Conservation (phyloP, 495 filamentous ascomycete genomes). For the Aspergillus ostianus region DNA sequence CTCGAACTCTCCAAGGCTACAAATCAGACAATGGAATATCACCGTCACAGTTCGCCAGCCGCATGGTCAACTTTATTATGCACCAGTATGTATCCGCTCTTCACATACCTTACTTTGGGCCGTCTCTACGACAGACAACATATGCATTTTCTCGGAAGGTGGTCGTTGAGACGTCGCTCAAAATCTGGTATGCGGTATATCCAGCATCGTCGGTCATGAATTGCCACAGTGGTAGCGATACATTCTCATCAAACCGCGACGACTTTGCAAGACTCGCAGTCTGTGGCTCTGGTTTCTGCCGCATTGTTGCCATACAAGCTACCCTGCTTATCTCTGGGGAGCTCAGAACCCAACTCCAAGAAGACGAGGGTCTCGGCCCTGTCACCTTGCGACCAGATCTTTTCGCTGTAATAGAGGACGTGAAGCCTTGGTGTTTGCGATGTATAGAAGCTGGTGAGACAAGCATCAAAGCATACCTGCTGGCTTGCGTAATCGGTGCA, state of each 20-base stretch:
- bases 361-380: constrained; percentile 48
- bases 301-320: constrained; percentile 39
- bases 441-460: constrained; percentile 51
- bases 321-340: constrained; percentile 46
- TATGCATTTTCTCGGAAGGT: constrained; percentile 51
- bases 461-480: constrained; percentile 56
- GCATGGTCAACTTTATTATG: constrained; percentile 42
- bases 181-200: constrained; percentile 45
- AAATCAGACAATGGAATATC: constrained; percentile 18
- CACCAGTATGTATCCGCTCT: constrained; percentile 46
- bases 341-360: constrained; percentile 47
- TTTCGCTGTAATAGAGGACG: constrained; percentile 44
- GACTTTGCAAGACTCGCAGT: constrained; percentile 42
- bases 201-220: constrained; percentile 29
- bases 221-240: constrained; percentile 12
- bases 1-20: constrained; percentile 36
- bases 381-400: constrained; percentile 46
- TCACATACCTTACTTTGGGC: constrained; percentile 48
- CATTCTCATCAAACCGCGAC: constrained; percentile 22
- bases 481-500: constrained; percentile 37
- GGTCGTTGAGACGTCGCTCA: constrained; percentile 48
- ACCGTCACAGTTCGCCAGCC: constrained; percentile 35
- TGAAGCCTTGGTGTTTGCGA: constrained; percentile 39
- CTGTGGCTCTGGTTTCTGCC: constrained; percentile 49
- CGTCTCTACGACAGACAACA: constrained; percentile 32